Evolutionary conservation across 129 eudicot genomes (phyloP), one percentile per base, ranked within the genome.

Genomic region (Artemisia annua): DNA sequence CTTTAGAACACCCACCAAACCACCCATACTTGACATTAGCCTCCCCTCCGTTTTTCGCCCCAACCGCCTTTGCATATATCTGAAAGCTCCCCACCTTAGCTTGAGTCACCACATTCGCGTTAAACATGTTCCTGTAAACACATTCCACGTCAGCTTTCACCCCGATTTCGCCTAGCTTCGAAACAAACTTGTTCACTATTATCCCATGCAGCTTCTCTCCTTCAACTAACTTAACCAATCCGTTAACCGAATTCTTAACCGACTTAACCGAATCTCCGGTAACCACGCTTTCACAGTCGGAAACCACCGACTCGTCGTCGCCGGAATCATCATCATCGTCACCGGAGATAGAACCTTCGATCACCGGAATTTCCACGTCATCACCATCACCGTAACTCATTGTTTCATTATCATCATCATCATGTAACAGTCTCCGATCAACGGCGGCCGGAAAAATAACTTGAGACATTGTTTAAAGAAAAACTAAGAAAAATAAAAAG

Each of bases 21-120:
- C 98, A 92, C 55, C 83, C 98, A 63, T 83, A 89, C 73, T 78
- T 89, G n/a, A 87, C 48, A 49, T 85, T 85, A 4, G 85, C 81
- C 71, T 70, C 63, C 30, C 88, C 96, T 0, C 79, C 86, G 48
- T 54, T 64, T 48, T 86, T 85, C 13, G 26, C 75, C 69, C 48
- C 84, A 71, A 82, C 30, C 5, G 91, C 94, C 67, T 52, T 71
- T 15, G 66, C 26, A 49, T 64, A 84, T 3, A 85, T 24, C 11
- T 76, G 68, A 55, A 87, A 89, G 6, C 85, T 60, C 8, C 70
- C 67, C 19, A 85, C 5, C 73, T 67, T 74, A n/a, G 90, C 91
- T 60, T 80, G 85, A 18, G 26, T 22, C 5, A 66, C 66, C 16
- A 67, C 52, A 46, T 78, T 49, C 8, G 85, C 62, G 66, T 68